Conservation (phyloP, 306 rosid species). For the cucumber (Cucumis sativus) region DNA sequence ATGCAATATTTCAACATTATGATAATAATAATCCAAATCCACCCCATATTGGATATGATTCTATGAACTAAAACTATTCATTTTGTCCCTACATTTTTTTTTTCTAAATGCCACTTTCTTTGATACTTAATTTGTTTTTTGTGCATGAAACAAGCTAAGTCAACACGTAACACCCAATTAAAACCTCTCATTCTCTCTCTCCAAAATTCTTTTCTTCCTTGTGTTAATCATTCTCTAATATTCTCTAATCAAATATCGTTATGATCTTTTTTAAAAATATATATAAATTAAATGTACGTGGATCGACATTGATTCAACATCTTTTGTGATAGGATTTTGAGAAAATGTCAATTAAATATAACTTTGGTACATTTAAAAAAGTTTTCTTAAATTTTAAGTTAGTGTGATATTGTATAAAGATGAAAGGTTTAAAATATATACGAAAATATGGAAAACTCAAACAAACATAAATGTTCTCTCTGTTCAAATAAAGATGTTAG, state of each 20-base stretch:
- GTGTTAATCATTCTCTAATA: neutral
- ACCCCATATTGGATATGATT: neutral
- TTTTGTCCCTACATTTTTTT: neutral
- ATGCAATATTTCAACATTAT: too few species aligned
- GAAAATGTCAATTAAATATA: neutral
- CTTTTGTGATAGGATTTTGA: neutral
- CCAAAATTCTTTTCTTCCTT: neutral
- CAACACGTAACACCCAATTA: neutral
- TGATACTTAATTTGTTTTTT: neutral
- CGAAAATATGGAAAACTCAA: too few species aligned
- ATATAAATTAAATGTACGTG: neutral
- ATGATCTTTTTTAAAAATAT: neutral
- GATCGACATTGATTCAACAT: neutral
- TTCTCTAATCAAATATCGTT: neutral
- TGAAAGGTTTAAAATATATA: too few species aligned
- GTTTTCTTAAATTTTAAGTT: neutral
- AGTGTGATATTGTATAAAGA: too few species aligned
- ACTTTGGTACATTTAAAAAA: neutral
- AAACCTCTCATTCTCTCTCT: neutral
- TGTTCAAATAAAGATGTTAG: too few species aligned
- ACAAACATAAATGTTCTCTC: too few species aligned
- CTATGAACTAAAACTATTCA: neutral
- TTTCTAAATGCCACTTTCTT: neutral
- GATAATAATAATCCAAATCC: neutral
- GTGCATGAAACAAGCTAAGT: neutral